Evolutionary conservation across 768 basidiomycete genomes (phyloP), one percentile per base, ranked within the genome.

Genomic region (Mycena latifolia): DNA sequence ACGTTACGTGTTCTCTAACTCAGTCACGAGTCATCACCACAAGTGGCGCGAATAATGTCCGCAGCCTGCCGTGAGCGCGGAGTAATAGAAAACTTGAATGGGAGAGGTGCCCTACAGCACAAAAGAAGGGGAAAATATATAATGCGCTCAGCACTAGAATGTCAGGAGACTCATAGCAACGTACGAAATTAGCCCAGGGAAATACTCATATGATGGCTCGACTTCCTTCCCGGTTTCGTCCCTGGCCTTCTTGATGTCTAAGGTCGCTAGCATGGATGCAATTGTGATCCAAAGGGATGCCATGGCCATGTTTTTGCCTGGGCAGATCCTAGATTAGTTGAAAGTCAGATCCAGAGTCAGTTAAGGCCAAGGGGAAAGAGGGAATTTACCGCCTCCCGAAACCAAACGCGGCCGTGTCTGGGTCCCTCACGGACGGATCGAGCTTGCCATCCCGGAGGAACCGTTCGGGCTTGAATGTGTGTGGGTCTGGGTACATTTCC

Each of bases 401-500:
- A 3, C 75, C 75, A 31, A 73, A 76, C 1, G 59, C 55, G 1
- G 6, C 29, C 17, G 57, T 17, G 4, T 58, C 63, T 0, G 69
- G 66, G 48, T 67, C 62, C 33, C 39, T 12, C 7, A 75, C 63
- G 5, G 43, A 54, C 3, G 59, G 61, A 35, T 76, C 60, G 20
- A 72, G 43, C 35, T 66, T 58, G 12, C 73, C 74, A 45, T 74
- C 69, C 12, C 62, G 59, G 15, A 80, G 66, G 57, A 79, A 83
- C 27, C 83, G 74, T 41, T 81, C 80, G 10, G 82, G 82, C 0
- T 67, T 66, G 67, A 84, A 84, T 18, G 72, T 55, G 12, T 74
- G 68, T 27, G 82, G 80, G 24, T 79, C 69, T 3, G 78, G 77
- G 55, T 82, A 84, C 6, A 67, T 65, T 28, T 62, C 17, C 37